A percentile compares a stretch with the other conserved stretches of the same genome.
These are phyloP conservation scores for Herpetospermum pedunculosum DNA, from an alignment of 306 rosid species.

Conservation along the genomic window DNA sequence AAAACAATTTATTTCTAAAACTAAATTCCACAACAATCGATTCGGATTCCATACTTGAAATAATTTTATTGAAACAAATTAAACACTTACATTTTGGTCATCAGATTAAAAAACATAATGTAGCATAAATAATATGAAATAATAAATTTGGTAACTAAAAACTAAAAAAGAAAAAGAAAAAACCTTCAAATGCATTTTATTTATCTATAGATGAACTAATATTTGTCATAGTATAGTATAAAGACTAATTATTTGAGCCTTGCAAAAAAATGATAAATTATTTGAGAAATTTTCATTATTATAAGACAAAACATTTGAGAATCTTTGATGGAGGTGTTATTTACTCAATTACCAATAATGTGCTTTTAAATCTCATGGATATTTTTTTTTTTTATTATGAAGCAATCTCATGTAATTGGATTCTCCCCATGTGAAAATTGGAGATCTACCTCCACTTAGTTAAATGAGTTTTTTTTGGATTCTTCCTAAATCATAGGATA, in stretches of 20 bases:
- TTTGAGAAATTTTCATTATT: neutral
- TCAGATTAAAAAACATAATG: neutral
- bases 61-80: too few species aligned
- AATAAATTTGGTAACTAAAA: neutral
- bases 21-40: too few species aligned
- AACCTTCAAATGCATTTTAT: neutral
- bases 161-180: too few species aligned
- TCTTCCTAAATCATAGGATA: neutral
- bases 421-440: neutral
- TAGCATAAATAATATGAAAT: neutral
- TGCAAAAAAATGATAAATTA: neutral
- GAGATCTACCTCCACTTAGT: neutral
- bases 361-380: neutral
- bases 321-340: neutral
- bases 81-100: too few species aligned
- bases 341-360: neutral
- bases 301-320: neutral
- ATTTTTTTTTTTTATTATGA: too few species aligned
- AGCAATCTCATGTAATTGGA: too few species aligned
- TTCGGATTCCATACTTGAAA: too few species aligned
- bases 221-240: neutral
- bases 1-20: too few species aligned
- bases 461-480: neutral
- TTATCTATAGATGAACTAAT: neutral
- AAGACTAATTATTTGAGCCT: neutral